phyloP scores from a whole-genome alignment of 2,329 filamentous ascomycete species.

The Fonsecaea nubica region DNA sequence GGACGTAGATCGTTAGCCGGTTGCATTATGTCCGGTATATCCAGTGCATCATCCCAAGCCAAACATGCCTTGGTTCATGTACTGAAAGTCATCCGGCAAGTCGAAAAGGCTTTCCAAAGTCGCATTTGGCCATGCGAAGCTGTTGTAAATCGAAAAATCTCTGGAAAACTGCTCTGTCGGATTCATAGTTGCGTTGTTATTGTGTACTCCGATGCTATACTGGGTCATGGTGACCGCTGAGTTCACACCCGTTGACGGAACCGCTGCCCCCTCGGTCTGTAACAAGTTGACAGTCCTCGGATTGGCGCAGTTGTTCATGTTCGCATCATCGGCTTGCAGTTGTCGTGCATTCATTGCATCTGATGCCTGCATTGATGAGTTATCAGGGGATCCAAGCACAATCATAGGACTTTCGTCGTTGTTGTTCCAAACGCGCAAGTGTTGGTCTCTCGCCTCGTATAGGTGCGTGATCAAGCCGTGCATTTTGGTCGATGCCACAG shows the following conservation, averaged over 20 bases:
- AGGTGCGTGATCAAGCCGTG: conserved; percentile 22
- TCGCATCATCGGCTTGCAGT: background rate
- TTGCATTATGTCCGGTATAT: background rate
- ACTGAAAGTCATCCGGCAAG: conserved; percentile 26
- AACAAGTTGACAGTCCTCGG: background rate
- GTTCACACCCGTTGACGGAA: background rate
- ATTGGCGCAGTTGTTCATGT: background rate
- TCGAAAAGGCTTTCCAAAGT: conserved; percentile 28
- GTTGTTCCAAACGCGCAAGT: conserved; percentile 28
- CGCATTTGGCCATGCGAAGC: conserved; percentile 23
- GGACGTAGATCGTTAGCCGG: no score
- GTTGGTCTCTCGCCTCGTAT: conserved; percentile 23
- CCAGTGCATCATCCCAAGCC: conserved; percentile 1
- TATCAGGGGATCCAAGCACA: conserved; percentile 14
- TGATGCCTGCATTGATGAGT: conserved; percentile 6
- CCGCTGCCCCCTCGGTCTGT: background rate
- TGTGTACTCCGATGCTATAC: background rate
- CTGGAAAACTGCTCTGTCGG: conserved; percentile 14
- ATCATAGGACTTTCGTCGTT: conserved; percentile 23
- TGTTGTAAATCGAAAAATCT: conserved; percentile 26
- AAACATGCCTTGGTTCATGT: conserved; percentile 18
- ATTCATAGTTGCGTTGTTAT: background rate
- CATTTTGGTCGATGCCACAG: conserved; percentile 23
- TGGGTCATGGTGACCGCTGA: background rate
- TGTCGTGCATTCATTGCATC: background rate